A percentile compares a stretch with the other conserved stretches of the same genome.
Conservation (phyloP, 305 asterid species). For the Plantago rigida region DNA sequence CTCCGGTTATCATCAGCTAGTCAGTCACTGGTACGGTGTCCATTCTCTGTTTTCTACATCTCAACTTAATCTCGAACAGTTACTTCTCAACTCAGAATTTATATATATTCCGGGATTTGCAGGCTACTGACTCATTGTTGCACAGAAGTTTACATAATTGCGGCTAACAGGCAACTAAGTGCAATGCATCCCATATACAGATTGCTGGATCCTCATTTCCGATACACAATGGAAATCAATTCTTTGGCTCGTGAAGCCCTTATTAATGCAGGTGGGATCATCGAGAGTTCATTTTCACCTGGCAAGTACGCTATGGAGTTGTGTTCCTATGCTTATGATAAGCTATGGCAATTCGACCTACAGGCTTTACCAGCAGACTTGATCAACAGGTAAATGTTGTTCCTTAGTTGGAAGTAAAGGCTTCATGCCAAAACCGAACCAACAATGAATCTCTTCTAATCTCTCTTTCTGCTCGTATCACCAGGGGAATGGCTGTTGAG, state of each 20-base stretch:
- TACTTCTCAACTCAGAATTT: no score
- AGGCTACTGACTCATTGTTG: conserved; percentile 57
- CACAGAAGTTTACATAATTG: conserved; percentile 55
- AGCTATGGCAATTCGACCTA: conserved; percentile 59
- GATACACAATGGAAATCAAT: conserved; percentile 66
- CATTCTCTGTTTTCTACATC: background rate
- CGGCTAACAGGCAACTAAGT: conserved; percentile 49
- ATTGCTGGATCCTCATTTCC: conserved; percentile 45
- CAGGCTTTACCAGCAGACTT: conserved; percentile 61
- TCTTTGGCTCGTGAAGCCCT: conserved; percentile 43
- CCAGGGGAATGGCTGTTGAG: conserved; percentile 71
- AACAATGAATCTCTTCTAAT: no score
- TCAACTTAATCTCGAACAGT: background rate
- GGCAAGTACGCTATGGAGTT: conserved; percentile 38
- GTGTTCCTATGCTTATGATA: conserved; percentile 39
- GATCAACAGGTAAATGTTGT: conserved; percentile 41
- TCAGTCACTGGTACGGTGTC: conserved; percentile 46
- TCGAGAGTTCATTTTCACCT: conserved; percentile 42
- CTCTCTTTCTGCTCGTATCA: background rate
- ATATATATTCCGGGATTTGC: background rate
- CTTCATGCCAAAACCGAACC: no score
- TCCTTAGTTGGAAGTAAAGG: background rate
- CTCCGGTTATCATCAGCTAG: conserved; percentile 51
- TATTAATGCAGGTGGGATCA: conserved; percentile 40
- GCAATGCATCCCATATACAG: conserved; percentile 54